phyloP scores from a whole-genome alignment of 2,329 filamentous ascomycete genomes.

The Acrocalymma vagum region DNA sequence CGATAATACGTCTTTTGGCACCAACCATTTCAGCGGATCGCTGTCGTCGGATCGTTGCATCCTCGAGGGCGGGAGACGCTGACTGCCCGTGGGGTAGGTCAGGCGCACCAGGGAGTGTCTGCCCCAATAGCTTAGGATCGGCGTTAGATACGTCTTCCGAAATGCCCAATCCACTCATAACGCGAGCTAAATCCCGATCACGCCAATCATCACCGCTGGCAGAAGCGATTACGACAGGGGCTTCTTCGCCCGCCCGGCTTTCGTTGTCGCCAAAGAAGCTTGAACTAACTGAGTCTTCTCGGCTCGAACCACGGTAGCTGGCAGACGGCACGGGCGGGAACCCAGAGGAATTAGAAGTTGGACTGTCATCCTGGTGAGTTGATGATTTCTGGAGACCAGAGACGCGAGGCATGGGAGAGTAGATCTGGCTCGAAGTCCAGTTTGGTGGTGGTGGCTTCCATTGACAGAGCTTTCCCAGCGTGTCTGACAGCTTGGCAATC shows the following conservation, averaged over 20 bases:
- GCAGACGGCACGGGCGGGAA: constrained; percentile 76
- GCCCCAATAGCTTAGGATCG: constrained; percentile 40
- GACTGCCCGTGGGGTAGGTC: constrained; percentile 56
- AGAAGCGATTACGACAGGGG: constrained; percentile 77
- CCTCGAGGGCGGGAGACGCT: constrained; percentile 67
- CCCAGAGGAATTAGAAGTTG: constrained; percentile 79
- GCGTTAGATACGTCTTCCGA: constrained; percentile 65
- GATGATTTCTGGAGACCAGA: constrained; percentile 73
- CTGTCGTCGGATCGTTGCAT: constrained; percentile 62
- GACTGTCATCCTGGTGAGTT: constrained; percentile 76
- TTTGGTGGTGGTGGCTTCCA: constrained; percentile 84
- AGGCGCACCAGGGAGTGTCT: constrained; percentile 44
- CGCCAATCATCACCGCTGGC: constrained; percentile 81
- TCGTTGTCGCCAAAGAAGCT: constrained; percentile 89
- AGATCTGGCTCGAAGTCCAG: constrained; percentile 52
- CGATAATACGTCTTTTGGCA: constrained; percentile 77
- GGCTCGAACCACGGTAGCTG: constrained; percentile 80
- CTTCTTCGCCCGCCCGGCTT: constrained; percentile 75
- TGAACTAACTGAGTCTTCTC: constrained; percentile 88
- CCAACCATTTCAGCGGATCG: constrained; percentile 78
- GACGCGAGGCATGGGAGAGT: constrained; percentile 58
- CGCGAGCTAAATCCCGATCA: constrained; percentile 60
- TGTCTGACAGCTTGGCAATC: constrained; percentile 87
- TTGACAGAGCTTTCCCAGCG: constrained; percentile 85
- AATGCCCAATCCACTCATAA: constrained; percentile 76